Evolutionary conservation across 768 basidiomycete species (phyloP), one percentile per base, ranked within the genome.

Genomic region (Flagelloscypha sp.): DNA sequence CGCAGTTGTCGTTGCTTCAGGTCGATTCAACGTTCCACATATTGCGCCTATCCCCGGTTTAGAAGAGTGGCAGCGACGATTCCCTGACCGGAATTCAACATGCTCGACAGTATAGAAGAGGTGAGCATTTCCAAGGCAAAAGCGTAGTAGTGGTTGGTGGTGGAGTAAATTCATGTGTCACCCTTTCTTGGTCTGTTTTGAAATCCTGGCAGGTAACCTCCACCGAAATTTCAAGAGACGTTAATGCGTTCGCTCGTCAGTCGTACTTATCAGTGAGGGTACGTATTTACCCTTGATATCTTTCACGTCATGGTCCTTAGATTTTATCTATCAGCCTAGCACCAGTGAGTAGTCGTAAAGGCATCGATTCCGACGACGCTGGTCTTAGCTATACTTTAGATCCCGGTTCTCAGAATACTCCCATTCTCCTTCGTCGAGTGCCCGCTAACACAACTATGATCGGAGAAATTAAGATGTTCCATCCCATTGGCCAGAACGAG

Each of bases 401-500:
- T 15, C 5, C 7, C 30, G 41, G 40, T 31, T 45, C 37, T 5
- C 49, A 42, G 24, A 41, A 35, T 11, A 36, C 38, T 5, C 9
- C 33, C 16, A 23, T 33, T 3, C 50, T 46, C 32, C 29, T 56
- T 13, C 36, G 41, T 10, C 36, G 48, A 8, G 33, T 47, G 20
- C 48, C 61, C 1, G 29, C 37, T 5, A 68, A 66, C 35, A 50
- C 58, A 15, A 63, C 61, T 10, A 36, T 62, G 6, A 45, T 68
- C n/a, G 51, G 54, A 1, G 65, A 66, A 37, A 66, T 70, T 47
- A 56, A 54, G 20, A 42, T 46, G 6, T 67, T 67, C 48, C 45
- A 52, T 13, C 45, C 56, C 6, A 43, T 57, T 2, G 22, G 24
- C 16, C 31, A 15, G 4, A 19, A 18, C 12, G 18, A 11, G 0